These are phyloP conservation scores for Ustilago loliicola DNA, from an alignment of 1,284 basidiomycete genomes.

Conservation along the genomic window DNA sequence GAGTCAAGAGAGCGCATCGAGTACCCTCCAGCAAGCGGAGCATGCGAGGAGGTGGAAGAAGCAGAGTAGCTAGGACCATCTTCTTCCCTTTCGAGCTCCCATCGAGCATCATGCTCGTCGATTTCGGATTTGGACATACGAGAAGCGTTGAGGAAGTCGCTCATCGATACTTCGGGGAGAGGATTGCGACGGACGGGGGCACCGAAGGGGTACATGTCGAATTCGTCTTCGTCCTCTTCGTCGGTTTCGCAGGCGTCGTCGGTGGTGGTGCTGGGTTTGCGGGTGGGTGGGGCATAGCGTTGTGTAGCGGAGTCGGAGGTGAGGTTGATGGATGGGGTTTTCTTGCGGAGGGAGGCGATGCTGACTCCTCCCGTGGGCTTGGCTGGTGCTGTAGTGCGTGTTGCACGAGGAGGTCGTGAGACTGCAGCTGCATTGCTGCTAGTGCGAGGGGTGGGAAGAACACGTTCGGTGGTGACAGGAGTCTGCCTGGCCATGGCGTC, in stretches of 20 bases:
- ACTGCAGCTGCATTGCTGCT: background rate
- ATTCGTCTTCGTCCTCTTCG: conserved; percentile 31
- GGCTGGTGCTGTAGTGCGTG: background rate
- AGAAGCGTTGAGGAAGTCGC: conserved; percentile 47
- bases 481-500: background rate
- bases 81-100: conserved; percentile 18
- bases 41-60: conserved; percentile 20
- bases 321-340: background rate
- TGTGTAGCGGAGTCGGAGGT: conserved; percentile 2
- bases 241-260: conserved; percentile 3
- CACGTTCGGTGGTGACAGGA: background rate
- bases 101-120: conserved; percentile 30
- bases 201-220: conserved; percentile 25
- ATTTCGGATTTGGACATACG: conserved; percentile 47
- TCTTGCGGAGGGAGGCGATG: conserved; percentile 48
- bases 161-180: conserved; percentile 34
- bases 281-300: conserved; percentile 23
- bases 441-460: background rate
- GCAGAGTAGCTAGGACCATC: background rate
- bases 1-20: conserved; percentile 1
- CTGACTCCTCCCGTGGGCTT: conserved; percentile 33
- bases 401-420: conserved; percentile 15
- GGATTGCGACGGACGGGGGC: background rate
- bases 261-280: background rate
- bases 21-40: background rate